Conservation (phyloP, 2,329 filamentous ascomycete species). For the Phialophora macrospora region DNA sequence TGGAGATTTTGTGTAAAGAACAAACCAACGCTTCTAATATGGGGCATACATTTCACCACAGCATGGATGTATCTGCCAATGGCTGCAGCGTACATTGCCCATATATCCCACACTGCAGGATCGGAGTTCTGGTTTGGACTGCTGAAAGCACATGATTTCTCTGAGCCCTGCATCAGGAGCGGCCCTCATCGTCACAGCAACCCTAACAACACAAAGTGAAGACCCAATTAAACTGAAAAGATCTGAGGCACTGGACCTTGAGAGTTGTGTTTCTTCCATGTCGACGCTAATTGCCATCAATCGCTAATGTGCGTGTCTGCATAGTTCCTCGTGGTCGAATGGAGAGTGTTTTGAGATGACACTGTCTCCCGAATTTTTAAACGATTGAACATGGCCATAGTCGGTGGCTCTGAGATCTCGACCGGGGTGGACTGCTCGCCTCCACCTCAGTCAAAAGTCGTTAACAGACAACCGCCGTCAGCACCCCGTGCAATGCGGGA, state of each 20-base stretch:
- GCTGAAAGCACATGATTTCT: constrained; percentile 22
- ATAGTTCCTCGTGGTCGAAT: background rate
- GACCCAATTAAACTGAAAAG: constrained; percentile 37
- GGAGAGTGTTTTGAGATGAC: background rate
- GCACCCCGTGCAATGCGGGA: constrained; percentile 26
- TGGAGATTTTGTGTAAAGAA: constrained; percentile 34
- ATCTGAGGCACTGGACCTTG: constrained; percentile 26
- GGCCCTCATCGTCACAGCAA: constrained; percentile 14
- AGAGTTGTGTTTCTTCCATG: background rate
- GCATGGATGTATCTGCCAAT: constrained; percentile 33
- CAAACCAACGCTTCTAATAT: constrained; percentile 29
- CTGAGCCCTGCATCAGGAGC: constrained; percentile 11
- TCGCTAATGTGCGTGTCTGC: constrained; percentile 1
- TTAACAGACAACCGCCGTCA: constrained; percentile 1
- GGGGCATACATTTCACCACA: constrained; percentile 29
- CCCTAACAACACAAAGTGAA: constrained; percentile 32
- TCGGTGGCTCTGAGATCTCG: background rate
- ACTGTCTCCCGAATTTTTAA: background rate
- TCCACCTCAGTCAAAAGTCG: background rate
- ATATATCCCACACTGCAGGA: background rate
- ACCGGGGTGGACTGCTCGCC: background rate
- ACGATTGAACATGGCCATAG: background rate
- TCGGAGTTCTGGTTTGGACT: constrained; percentile 8
- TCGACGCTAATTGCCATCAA: background rate
- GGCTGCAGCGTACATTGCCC: constrained; percentile 35